phyloP scores from a whole-genome alignment of 176 grass and related monocot species.

The Alopecurus myosuroides region DNA sequence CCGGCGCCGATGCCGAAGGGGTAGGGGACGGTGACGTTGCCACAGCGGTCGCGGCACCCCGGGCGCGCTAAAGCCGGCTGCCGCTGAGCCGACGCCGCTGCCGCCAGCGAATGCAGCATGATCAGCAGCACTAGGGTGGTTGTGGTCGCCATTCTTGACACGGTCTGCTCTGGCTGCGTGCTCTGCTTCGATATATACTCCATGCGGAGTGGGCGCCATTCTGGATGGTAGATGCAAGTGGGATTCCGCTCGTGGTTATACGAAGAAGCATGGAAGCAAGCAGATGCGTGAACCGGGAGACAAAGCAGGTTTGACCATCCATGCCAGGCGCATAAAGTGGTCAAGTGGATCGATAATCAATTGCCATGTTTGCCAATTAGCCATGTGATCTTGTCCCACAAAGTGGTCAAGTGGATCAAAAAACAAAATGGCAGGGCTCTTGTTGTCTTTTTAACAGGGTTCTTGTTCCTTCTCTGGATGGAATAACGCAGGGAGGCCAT shows the following conservation, averaged over 20 bases:
- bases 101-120: not conserved
- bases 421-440: no score
- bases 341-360: not conserved
- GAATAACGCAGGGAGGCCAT: not conserved
- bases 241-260: no score
- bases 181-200: not conserved
- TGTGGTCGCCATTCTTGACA: not conserved
- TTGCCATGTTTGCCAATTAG: not conserved
- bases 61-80: not conserved
- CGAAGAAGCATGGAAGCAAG: no score
- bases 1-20: conserved; percentile 44
- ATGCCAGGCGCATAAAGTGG: not conserved
- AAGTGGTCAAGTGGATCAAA: no score
- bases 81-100: not conserved
- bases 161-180: not conserved
- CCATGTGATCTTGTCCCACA: not conserved
- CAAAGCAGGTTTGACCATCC: not conserved
- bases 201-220: no score
- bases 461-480: not conserved
- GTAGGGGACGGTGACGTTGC: conserved; percentile 45
- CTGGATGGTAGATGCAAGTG: no score
- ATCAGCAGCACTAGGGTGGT: not conserved
- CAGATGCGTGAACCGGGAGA: no score
- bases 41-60: conserved; percentile 40
- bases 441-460: no score